Conservation (phyloP, 2,329 filamentous ascomycete species). For the Purpureocillium takamizusanense region DNA sequence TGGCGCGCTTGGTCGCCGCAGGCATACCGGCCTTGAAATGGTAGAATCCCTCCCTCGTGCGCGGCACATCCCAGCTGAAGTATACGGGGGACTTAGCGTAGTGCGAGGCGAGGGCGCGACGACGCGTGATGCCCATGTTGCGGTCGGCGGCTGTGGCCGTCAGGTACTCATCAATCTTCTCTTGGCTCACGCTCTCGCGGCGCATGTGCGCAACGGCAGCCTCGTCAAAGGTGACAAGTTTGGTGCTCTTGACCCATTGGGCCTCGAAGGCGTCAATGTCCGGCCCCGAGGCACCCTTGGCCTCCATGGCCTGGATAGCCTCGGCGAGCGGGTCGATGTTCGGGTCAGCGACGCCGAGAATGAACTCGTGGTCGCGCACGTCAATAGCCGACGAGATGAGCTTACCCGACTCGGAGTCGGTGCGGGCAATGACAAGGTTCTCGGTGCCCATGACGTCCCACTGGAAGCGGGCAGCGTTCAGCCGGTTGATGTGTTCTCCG, state of each 20-base stretch:
- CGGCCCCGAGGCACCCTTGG: conserved; percentile 61
- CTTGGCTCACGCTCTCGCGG: conserved; percentile 52
- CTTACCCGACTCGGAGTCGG: conserved; percentile 89
- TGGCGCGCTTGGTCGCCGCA: conserved; percentile 85
- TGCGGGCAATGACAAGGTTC: conserved; percentile 89
- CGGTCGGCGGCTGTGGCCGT: conserved; percentile 51
- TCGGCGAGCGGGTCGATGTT: conserved; percentile 77
- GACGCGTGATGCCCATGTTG: conserved; percentile 69
- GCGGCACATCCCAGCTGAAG: conserved; percentile 87
- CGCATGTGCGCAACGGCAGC: conserved; percentile 70
- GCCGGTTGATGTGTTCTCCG: conserved; percentile 91
- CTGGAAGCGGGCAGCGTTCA: conserved; percentile 86
- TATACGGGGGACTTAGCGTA: conserved; percentile 60
- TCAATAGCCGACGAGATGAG: conserved; percentile 87
- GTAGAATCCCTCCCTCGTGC: conserved; percentile 90
- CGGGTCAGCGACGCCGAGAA: conserved; percentile 72
- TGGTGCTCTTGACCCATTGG: conserved; percentile 77
- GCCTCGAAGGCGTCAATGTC: conserved; percentile 86
- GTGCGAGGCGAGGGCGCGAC: conserved; percentile 61
- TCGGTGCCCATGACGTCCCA: conserved; percentile 98
- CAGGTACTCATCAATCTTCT: conserved; percentile 61
- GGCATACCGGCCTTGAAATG: conserved; percentile 78
- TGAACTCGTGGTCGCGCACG: conserved; percentile 92
- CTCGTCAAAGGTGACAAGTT: conserved; percentile 86
- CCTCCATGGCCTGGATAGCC: conserved; percentile 83